Base-by-base conservation (phyloP, 345 rosid species). In the Hibiscus mutabilis region DNA sequence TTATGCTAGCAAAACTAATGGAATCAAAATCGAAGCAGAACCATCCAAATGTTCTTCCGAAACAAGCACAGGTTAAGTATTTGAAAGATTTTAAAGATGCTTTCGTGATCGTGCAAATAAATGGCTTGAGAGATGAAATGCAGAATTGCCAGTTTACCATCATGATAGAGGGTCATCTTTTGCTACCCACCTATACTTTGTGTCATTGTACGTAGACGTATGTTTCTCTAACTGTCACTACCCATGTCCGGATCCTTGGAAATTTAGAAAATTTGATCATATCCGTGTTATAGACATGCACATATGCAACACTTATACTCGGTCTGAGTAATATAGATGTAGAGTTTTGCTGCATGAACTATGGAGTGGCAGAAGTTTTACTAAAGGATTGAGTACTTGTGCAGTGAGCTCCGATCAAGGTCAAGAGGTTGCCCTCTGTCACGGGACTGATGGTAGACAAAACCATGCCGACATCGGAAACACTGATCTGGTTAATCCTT, bases 1-100 rank as follows among this genome's bases (percentile, higher is more conserved):
- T 47, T 74, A 69, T 64, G 74, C 76, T 15, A 78, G 84, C 78
- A 80, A 80, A 77, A 79, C 72, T 67, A 83, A 81, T 73, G 57
- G 35, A 12, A 42, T n/a, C 33, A 52, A 33, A 22, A 35, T 56
- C 44, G 74, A 73, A 60, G 42, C 24, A 42, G 60, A 73, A 56
- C 55, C 74, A 18, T 60, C 70, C 4, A 74, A 74, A 15, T 21
- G 57, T 55, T 40, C 51, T 64, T 73, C 78, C 75, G 66, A 69
- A 71, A 69, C 33, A 10, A 37, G 53, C 27, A 2, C 62, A n/a
- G 55, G 73, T 19, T 76, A 83, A 42, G 76, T 77, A 65, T 58
- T 22, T 37, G 25, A 79, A 37, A 64, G n/a, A 44, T 5, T 1
- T 33, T 51, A 19, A 24, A 73, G 40, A 63, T 37, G 3, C 52